Conservation (phyloP, 106 monocot species). For the Acanthochlamys bracteata region DNA sequence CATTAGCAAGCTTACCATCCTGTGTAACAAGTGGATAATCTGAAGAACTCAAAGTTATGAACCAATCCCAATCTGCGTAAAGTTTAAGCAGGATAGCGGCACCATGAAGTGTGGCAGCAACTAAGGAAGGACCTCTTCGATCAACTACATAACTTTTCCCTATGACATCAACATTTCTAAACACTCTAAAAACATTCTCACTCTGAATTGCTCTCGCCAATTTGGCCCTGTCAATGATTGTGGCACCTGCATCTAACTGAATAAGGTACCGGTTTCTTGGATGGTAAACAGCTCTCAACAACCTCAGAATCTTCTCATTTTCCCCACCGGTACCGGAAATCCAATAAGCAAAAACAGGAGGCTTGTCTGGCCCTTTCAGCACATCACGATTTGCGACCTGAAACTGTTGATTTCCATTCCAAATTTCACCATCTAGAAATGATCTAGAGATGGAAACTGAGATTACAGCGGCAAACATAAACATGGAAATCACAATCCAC, state of each 20-base stretch:
- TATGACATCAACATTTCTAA: constrained; percentile 67
- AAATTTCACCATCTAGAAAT: constrained; percentile 11
- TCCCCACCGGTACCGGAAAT: constrained; percentile 64
- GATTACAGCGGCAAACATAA: constrained; percentile 16
- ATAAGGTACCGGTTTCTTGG: constrained; percentile 79
- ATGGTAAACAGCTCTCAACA: constrained; percentile 71
- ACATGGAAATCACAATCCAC: constrained; percentile 15
- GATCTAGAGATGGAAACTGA: constrained; percentile 26
- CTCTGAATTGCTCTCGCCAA: constrained; percentile 28
- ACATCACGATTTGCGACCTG: constrained; percentile 5
- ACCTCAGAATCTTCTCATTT: constrained; percentile 42
- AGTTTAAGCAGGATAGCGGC: constrained; percentile 68
- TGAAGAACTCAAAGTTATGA: constrained; percentile 60
- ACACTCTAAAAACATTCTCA: constrained; percentile 41
- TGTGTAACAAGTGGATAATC: constrained; percentile 84
- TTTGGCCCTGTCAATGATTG: constrained; percentile 31
- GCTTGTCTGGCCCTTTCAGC: constrained; percentile 29
- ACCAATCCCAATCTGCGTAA: constrained; percentile 74
- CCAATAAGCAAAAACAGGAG: constrained; percentile 76
- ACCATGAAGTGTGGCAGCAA: constrained; percentile 66
- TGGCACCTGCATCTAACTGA: constrained; percentile 57
- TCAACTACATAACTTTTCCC: constrained; percentile 59
- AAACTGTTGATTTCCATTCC: constrained; percentile 12
- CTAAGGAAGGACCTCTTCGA: constrained; percentile 39
- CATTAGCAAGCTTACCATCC: constrained; percentile 92